These are phyloP conservation scores for Ramichloridium luteum DNA, from an alignment of 2,329 filamentous ascomycete genomes.

Conservation along the genomic window DNA sequence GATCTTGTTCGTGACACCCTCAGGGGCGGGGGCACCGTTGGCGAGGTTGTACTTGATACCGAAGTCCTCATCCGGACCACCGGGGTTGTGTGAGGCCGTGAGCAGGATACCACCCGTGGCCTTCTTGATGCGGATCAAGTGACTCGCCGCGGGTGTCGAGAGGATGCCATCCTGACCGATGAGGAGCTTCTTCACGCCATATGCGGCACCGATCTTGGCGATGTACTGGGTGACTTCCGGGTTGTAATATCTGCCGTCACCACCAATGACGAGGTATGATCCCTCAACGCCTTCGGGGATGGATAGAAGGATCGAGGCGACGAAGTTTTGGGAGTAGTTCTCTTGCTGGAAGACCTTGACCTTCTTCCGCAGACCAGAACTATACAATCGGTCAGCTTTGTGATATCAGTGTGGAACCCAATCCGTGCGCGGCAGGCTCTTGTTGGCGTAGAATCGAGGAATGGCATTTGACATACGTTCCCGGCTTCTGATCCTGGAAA, in stretches of 20 bases:
- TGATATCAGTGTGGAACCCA: slow-evolving; percentile 1
- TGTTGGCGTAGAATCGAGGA: slow-evolving; percentile 11
- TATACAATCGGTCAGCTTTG: slow-evolving; percentile 27
- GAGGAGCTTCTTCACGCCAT: slow-evolving; percentile 97
- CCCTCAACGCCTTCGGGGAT: slow-evolving; percentile 89
- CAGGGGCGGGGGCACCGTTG: slow-evolving; percentile 90
- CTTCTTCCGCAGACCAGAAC: slow-evolving; percentile 97
- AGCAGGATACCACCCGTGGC: slow-evolving; percentile 93
- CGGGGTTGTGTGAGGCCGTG: slow-evolving; percentile 96
- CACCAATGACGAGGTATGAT: slow-evolving; percentile 87
- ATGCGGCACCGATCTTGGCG: slow-evolving; percentile 90
- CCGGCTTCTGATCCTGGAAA: slow-evolving; percentile 94
- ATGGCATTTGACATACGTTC: slow-evolving; percentile 62
- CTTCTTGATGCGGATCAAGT: slow-evolving; percentile 87
- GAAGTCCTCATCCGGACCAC: slow-evolving; percentile 93
- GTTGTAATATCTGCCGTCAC: slow-evolving; percentile 95
- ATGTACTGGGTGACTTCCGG: slow-evolving; percentile 93
- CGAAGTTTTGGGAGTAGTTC: slow-evolving; percentile 92
- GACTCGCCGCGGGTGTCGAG: slow-evolving; percentile 89
- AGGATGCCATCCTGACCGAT: slow-evolving; percentile 94
- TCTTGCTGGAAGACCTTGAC: slow-evolving; percentile 93
- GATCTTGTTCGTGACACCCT: slow-evolving; percentile 97
- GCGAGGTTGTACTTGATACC: slow-evolving; percentile 99
- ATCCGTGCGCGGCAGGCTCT: slow-evolving; percentile 4
- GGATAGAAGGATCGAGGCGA: slow-evolving; percentile 85